These are phyloP conservation scores for Cairneyella variabilis DNA, from an alignment of 495 filamentous ascomycete genomes.

Conservation along the genomic window DNA sequence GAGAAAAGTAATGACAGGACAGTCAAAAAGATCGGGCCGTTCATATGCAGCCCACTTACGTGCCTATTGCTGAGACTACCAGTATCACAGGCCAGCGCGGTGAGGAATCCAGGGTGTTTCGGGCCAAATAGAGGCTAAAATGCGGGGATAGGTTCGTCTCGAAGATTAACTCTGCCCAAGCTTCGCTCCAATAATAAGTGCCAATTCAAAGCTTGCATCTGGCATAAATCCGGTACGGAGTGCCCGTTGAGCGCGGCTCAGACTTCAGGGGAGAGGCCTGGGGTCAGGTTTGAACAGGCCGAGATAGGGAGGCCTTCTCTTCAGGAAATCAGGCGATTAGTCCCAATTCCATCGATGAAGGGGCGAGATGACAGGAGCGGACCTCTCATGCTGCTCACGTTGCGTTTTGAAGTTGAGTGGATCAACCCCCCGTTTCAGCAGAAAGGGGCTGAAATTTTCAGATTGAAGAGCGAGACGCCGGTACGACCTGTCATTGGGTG, in stretches of 20 bases:
- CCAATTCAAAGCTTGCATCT: background rate
- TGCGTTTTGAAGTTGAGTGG: background rate
- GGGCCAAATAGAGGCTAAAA: background rate
- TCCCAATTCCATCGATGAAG: background rate
- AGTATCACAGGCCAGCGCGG: too few species aligned
- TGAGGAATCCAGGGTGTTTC: too few species aligned
- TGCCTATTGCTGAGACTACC: background rate
- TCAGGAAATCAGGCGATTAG: too few species aligned
- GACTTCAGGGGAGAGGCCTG: too few species aligned
- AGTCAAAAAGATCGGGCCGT: background rate
- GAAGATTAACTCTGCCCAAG: background rate
- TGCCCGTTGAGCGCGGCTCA: too few species aligned
- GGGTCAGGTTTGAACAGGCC: too few species aligned
- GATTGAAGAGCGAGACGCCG: background rate
- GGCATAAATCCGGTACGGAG: background rate
- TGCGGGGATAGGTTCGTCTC: background rate
- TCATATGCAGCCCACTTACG: background rate
- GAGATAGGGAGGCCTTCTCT: background rate
- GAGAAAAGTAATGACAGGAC: background rate
- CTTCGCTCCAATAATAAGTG: background rate
- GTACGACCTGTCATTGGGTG: background rate
- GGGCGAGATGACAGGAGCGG: too few species aligned
- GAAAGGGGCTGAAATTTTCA: background rate
- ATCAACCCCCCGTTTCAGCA: background rate
- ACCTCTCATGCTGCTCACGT: background rate